phyloP scores from a whole-genome alignment of 306 rosid genomes.

The Quercus wislizeni region DNA sequence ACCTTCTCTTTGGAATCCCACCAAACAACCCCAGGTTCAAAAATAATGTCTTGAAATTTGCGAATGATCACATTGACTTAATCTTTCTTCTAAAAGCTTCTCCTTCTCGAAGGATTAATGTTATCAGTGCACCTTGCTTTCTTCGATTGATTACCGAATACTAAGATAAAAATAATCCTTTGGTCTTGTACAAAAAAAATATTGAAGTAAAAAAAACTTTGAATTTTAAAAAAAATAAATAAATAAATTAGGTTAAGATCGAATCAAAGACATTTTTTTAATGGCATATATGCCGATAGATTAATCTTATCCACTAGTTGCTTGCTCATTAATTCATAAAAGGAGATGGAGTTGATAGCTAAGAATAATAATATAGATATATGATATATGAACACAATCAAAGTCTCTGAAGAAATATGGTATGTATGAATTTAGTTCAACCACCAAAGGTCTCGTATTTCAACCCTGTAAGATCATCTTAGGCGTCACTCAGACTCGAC shows the following conservation, averaged over 20 bases:
- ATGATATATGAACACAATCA: too few species aligned
- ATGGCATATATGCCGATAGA: neutral
- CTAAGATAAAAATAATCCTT: neutral
- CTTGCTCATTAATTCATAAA: neutral
- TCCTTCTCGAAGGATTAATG: neutral
- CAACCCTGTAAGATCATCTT: too few species aligned
- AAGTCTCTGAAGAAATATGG: too few species aligned
- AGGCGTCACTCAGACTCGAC: too few species aligned
- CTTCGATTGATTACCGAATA: neutral
- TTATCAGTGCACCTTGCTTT: neutral
- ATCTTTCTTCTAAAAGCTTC: neutral
- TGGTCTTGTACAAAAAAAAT: neutral
- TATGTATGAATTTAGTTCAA: too few species aligned
- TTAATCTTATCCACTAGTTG: neutral
- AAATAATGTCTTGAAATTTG: neutral
- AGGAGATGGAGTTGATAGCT: neutral
- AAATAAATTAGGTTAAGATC: neutral
- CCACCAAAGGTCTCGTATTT: too few species aligned
- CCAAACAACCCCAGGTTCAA: constrained; percentile 24
- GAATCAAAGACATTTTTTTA: neutral
- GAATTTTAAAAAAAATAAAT: neutral
- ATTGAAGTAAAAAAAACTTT: neutral
- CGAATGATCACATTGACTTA: neutral
- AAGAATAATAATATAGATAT: neutral
- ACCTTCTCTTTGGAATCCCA: constrained; percentile 12